Conservation (phyloP, 306 rosid genomes). For the Corylus heterophylla region DNA sequence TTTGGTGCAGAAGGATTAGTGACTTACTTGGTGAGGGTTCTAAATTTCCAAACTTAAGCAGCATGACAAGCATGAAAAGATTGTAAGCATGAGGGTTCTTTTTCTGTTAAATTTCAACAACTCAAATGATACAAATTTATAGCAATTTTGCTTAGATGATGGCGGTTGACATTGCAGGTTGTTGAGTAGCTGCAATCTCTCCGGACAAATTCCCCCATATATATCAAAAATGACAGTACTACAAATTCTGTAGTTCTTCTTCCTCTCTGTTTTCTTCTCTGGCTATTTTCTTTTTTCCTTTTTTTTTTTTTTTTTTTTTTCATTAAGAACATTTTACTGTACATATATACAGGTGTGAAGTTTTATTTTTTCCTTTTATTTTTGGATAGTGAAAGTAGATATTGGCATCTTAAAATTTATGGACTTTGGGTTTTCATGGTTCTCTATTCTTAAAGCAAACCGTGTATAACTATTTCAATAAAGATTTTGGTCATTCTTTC, state of each 20-base stretch:
- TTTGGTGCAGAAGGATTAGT: conserved; percentile 31
- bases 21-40: conserved; percentile 25
- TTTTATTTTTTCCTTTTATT: neutral
- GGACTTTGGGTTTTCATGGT: too few relatives aligned
- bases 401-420: too few relatives aligned
- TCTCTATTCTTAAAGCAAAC: too few relatives aligned
- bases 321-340: neutral
- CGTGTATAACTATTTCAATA: too few relatives aligned
- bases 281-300: too few relatives aligned
- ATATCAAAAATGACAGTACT: neutral
- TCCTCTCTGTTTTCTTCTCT: too few relatives aligned
- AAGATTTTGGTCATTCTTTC: neutral
- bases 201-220: conserved; percentile 14
- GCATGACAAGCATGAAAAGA: neutral
- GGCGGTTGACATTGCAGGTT: conserved; percentile 14
- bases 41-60: conserved; percentile 14
- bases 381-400: neutral
- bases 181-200: conserved; percentile 29
- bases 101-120: too few relatives aligned
- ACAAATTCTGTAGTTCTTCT: neutral
- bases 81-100: conserved; percentile 26
- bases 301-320: neutral
- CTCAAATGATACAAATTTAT: neutral
- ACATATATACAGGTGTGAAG: neutral
- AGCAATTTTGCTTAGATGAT: neutral